phyloP scores from a whole-genome alignment of 352 stramenopile species.

The Globisporangium cystogenes region DNA sequence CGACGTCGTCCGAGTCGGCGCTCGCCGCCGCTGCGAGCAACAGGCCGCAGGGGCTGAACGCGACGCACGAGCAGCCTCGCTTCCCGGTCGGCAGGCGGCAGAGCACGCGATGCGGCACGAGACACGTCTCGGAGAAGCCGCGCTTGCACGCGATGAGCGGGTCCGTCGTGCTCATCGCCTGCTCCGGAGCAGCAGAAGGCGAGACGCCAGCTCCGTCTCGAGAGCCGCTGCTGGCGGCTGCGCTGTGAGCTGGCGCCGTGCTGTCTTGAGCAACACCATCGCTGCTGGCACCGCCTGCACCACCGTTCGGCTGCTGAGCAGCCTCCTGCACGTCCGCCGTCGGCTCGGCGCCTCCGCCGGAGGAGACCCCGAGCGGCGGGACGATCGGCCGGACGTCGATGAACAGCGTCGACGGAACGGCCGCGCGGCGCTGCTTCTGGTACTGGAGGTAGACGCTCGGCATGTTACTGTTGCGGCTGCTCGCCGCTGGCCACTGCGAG shows the following conservation, averaged over 20 bases:
- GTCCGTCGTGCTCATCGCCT: conserved; percentile 10
- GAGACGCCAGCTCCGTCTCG: background rate
- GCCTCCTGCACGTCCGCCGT: background rate
- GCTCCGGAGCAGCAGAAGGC: background rate
- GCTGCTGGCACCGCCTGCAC: background rate
- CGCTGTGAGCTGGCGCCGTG: background rate
- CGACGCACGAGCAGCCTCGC: conserved; percentile 47
- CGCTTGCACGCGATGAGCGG: conserved; percentile 27
- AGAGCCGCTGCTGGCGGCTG: background rate
- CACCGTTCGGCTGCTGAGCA: background rate
- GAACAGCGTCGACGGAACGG: conserved; percentile 6
- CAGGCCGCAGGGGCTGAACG: conserved; percentile 52
- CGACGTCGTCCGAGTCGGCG: conserved; percentile 25
- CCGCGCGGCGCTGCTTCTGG: conserved; percentile 31
- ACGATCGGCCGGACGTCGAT: conserved; percentile 8
- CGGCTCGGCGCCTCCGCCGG: background rate
- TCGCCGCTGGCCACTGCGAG: conserved; percentile 35
- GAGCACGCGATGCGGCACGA: conserved; percentile 52
- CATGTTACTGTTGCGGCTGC: conserved; percentile 18
- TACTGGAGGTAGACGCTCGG: conserved; percentile 60
- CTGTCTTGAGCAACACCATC: background rate
- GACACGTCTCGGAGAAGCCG: conserved; percentile 30
- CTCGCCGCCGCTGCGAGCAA: conserved; percentile 45
- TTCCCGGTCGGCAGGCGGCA: conserved; percentile 46
- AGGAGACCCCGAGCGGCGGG: conserved; percentile 2